Evolutionary conservation across 2,329 filamentous ascomycete species (phyloP).

Genomic region (Alternaria sp.): DNA sequence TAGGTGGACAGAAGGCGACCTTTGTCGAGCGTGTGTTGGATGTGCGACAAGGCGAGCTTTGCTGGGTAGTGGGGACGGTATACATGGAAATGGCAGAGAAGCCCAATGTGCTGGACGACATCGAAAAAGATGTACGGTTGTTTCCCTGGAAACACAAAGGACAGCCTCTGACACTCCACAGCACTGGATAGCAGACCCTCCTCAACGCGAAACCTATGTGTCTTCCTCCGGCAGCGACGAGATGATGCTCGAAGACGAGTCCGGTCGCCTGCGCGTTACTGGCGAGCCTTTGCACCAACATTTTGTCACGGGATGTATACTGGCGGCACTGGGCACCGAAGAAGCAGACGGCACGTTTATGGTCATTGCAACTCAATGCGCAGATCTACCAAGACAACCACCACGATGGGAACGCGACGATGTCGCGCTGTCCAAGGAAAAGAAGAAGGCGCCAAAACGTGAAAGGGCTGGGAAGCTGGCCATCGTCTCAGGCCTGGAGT

Average conservation of each 20-base stretch:
- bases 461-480: slow-evolving; percentile 75
- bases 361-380: slow-evolving; percentile 86
- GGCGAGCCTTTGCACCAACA: slow-evolving; percentile 73
- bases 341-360: slow-evolving; percentile 92
- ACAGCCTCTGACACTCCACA: slow-evolving; percentile 49
- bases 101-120: slow-evolving; percentile 93
- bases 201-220: slow-evolving; percentile 78
- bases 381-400: slow-evolving; percentile 84
- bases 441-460: slow-evolving; percentile 50
- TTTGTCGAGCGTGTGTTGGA: slow-evolving; percentile 89
- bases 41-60: slow-evolving; percentile 92
- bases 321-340: slow-evolving; percentile 94
- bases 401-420: slow-evolving; percentile 77
- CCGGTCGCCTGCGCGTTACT: slow-evolving; percentile 81
- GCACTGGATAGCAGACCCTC: slow-evolving; percentile 89
- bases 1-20: slow-evolving; percentile 77
- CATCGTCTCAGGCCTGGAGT: slow-evolving; percentile 85
- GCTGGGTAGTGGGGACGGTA: slow-evolving; percentile 93
- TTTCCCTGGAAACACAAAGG: not conserved
- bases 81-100: slow-evolving; percentile 98
- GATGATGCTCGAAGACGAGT: slow-evolving; percentile 94
- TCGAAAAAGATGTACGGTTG: slow-evolving; percentile 79
- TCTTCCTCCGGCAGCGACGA: slow-evolving; percentile 69
- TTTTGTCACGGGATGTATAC: slow-evolving; percentile 90
- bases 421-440: slow-evolving; percentile 47